phyloP scores from a whole-genome alignment of 768 basidiomycete species.

The Tulasnella sp. region DNA sequence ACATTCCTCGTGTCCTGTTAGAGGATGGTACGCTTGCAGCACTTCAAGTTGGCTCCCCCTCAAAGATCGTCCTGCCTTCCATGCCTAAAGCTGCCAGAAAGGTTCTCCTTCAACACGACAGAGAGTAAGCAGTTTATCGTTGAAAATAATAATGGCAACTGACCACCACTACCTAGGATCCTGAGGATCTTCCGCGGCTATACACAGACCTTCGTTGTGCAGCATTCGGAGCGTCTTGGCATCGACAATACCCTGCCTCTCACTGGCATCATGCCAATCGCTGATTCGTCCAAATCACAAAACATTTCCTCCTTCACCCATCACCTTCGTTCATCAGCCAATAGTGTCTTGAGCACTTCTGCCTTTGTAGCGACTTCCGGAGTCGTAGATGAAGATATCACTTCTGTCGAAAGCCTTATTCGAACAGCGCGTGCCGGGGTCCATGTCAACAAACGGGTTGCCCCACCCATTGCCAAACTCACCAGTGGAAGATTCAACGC shows the following conservation, averaged over 20 bases:
- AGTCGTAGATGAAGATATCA: slow-evolving; percentile 42
- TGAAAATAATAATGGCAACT: background rate
- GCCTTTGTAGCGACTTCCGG: slow-evolving; percentile 60
- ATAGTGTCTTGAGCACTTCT: slow-evolving; percentile 40
- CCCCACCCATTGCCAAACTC: slow-evolving; percentile 39
- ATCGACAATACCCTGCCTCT: slow-evolving; percentile 41
- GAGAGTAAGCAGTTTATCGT: slow-evolving; percentile 23
- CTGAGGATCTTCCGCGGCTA: slow-evolving; percentile 47
- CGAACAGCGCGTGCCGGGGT: slow-evolving; percentile 44
- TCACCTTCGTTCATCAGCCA: slow-evolving; percentile 33
- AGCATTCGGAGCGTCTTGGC: slow-evolving; percentile 32
- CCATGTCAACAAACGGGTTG: slow-evolving; percentile 46
- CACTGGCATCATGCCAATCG: slow-evolving; percentile 28
- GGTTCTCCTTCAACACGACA: slow-evolving; percentile 38
- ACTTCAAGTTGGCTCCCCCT: slow-evolving; percentile 40
- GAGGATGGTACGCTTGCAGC: slow-evolving; percentile 29
- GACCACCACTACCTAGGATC: slow-evolving; percentile 23
- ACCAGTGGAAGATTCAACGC: slow-evolving; percentile 39
- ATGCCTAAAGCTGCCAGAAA: slow-evolving; percentile 33
- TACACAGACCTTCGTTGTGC: slow-evolving; percentile 39
- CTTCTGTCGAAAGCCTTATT: slow-evolving; percentile 41
- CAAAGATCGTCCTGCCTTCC: slow-evolving; percentile 45
- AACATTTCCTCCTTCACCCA: slow-evolving; percentile 27
- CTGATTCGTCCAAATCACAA: slow-evolving; percentile 13
- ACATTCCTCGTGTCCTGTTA: slow-evolving; percentile 38